Conservation (phyloP, 1,139 yeast species). For the Protomyces inundatus region DNA sequence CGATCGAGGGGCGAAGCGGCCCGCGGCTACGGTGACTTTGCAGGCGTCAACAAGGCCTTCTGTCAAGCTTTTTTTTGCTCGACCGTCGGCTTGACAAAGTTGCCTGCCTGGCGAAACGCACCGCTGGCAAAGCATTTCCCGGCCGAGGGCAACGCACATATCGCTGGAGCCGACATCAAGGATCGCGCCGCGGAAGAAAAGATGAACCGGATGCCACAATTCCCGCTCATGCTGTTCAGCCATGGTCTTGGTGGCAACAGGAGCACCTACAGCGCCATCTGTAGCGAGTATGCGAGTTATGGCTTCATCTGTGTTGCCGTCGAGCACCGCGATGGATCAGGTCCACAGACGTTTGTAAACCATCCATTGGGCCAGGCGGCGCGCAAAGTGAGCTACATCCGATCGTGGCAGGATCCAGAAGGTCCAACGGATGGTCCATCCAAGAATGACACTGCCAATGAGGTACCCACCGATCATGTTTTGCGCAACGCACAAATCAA, state of each 20-base stretch:
- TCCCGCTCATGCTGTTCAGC: constrained; percentile 33
- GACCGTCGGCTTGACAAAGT: constrained; percentile 23
- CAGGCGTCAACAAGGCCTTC: constrained; percentile 18
- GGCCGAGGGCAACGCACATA: constrained; percentile 18
- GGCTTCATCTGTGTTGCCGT: constrained; percentile 32
- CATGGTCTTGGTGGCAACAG: constrained; percentile 34
- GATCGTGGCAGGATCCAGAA: neutral
- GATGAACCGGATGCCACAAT: constrained; percentile 11
- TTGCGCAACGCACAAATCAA: constrained; percentile 15
- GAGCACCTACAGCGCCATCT: constrained; percentile 33
- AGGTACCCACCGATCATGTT: constrained; percentile 21
- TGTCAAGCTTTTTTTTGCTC: constrained; percentile 9
- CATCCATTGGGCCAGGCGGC: constrained; percentile 4
- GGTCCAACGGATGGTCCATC: constrained; percentile 3
- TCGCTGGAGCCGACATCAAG: constrained; percentile 6
- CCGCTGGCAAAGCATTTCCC: constrained; percentile 24
- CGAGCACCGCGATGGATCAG: constrained; percentile 33
- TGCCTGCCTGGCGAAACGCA: constrained; percentile 24
- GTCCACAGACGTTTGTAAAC: constrained; percentile 21
- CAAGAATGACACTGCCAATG: constrained; percentile 16
- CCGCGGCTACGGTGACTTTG: constrained; percentile 24
- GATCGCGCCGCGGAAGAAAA: constrained; percentile 5
- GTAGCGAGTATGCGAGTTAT: constrained; percentile 33
- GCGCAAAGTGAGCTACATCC: constrained; percentile 15
- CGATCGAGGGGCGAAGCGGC: constrained; percentile 3